Conservation (phyloP, 2,329 filamentous ascomycete species). For the Phaeosphaeriaceae sp. region DNA sequence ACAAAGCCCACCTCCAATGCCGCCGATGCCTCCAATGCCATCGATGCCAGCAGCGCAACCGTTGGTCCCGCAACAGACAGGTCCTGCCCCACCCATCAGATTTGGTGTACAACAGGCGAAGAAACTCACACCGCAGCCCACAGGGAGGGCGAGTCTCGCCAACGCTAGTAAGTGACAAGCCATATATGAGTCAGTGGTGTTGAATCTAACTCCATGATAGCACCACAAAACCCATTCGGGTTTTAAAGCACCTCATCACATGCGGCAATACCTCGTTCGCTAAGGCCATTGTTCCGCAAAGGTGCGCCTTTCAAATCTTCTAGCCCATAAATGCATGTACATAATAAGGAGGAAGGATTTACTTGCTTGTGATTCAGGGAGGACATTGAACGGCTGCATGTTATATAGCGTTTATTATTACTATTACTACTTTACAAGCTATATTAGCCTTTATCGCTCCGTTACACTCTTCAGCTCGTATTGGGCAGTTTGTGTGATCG, state of each 20-base stretch:
- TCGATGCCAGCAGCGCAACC: constrained; percentile 66
- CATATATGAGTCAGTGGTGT: neutral
- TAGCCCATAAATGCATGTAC: constrained; percentile 14
- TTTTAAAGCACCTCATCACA: constrained; percentile 56
- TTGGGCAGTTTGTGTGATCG: no score
- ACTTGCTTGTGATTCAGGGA: neutral
- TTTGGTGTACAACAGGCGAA: constrained; percentile 81
- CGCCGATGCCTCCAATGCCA: constrained; percentile 63
- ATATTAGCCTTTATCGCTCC: no score
- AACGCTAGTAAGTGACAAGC: constrained; percentile 84
- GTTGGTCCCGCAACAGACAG: constrained; percentile 78
- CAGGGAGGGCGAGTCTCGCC: constrained; percentile 87
- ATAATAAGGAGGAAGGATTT: constrained; percentile 6
- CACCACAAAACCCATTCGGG: constrained; percentile 73
- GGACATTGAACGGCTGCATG: neutral
- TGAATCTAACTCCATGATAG: constrained; percentile 52
- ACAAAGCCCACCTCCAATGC: constrained; percentile 63
- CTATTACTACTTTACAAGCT: neutral
- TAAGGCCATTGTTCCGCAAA: constrained; percentile 1
- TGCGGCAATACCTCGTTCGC: neutral
- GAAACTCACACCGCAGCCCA: constrained; percentile 83
- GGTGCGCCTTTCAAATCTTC: neutral
- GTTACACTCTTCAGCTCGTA: no score
- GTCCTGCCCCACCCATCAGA: constrained; percentile 83
- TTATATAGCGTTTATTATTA: constrained; percentile 2